These are phyloP conservation scores for Auricularia auricula-judae DNA, from an alignment of 768 basidiomycete species.

Conservation along the genomic window DNA sequence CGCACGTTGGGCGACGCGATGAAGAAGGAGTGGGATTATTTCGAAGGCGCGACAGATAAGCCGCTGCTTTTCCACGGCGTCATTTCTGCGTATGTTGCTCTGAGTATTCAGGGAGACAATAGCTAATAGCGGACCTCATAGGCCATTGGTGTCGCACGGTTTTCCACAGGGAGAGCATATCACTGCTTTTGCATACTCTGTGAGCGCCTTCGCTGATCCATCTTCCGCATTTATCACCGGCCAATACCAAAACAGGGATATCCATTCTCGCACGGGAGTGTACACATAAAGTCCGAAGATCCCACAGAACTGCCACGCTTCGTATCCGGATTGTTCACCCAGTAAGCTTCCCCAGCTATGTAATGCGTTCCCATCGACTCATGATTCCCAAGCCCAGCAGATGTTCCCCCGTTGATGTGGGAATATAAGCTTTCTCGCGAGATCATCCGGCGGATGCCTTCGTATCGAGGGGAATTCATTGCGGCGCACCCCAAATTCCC, in stretches of 20 bases:
- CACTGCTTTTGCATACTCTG: neutral
- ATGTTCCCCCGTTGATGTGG: conserved; percentile 33
- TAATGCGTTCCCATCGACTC: neutral
- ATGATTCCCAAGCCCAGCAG: neutral
- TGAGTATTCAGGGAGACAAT: neutral
- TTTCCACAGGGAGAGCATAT: neutral
- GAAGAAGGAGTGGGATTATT: neutral
- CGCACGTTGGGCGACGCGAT: neutral
- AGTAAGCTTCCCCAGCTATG: neutral
- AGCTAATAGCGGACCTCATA: neutral
- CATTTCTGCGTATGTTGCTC: neutral
- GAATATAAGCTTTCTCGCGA: conserved; percentile 47
- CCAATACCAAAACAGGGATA: neutral
- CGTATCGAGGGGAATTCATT: conserved; percentile 24
- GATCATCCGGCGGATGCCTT: conserved; percentile 40
- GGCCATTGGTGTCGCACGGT: neutral
- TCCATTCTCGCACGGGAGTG: neutral
- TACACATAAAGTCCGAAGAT: neutral
- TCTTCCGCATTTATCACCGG: too few species aligned
- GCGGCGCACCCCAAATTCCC: conserved; percentile 21
- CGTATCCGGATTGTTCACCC: neutral
- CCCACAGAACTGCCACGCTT: neutral
- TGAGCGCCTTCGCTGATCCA: neutral
- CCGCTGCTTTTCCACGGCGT: neutral
- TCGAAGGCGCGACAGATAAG: neutral